These are phyloP conservation scores for Phylloporus sp. DNA, from an alignment of 768 basidiomycete species.

Conservation along the genomic window DNA sequence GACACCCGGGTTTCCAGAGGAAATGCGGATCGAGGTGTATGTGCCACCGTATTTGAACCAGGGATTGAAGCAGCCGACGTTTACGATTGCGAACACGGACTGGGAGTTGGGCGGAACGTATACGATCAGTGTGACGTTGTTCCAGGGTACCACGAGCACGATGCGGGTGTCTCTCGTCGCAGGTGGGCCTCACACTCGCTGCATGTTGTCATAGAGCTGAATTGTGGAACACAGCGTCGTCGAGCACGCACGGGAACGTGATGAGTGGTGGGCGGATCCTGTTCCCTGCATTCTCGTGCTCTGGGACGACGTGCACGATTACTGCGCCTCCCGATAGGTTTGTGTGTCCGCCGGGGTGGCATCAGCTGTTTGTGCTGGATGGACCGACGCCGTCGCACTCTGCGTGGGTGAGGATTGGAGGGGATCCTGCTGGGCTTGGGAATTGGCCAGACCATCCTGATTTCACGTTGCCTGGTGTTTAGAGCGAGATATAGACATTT, in stretches of 20 bases:
- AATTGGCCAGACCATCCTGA: slow-evolving; percentile 71
- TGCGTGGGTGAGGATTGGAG: slow-evolving; percentile 72
- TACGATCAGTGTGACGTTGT: slow-evolving; percentile 43
- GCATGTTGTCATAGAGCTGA: background rate
- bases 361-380: slow-evolving; percentile 70
- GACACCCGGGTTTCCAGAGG: slow-evolving; percentile 58
- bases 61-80: slow-evolving; percentile 57
- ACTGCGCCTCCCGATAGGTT: slow-evolving; percentile 66
- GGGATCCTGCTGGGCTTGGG: slow-evolving; percentile 64
- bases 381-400: slow-evolving; percentile 76
- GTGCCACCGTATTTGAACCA: slow-evolving; percentile 78
- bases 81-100: slow-evolving; percentile 53
- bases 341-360: slow-evolving; percentile 72
- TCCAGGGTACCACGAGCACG: slow-evolving; percentile 36
- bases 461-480: slow-evolving; percentile 60
- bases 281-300: slow-evolving; percentile 67
- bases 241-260: slow-evolving; percentile 72
- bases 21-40: slow-evolving; percentile 77
- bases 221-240: slow-evolving; percentile 45
- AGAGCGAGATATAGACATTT: no score
- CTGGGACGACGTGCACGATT: slow-evolving; percentile 70
- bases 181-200: slow-evolving; percentile 35
- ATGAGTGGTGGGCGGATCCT: slow-evolving; percentile 65
- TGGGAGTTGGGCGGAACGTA: slow-evolving; percentile 57
- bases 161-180: slow-evolving; percentile 64